These are phyloP conservation scores for Cicer judaicum DNA, from an alignment of 306 rosid genomes.

Conservation along the genomic window DNA sequence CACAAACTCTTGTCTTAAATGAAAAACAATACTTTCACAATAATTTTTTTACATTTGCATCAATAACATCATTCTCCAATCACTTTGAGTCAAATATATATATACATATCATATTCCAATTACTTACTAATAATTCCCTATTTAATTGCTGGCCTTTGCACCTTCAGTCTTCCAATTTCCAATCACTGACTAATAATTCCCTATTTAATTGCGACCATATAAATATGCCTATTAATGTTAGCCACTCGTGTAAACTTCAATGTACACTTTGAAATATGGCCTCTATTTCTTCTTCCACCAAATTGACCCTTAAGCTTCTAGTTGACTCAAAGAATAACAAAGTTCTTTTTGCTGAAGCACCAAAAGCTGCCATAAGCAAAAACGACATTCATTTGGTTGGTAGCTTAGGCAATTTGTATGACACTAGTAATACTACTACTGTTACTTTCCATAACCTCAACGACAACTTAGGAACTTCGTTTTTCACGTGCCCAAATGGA, in stretches of 20 bases:
- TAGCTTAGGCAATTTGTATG: not conserved
- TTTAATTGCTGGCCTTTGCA: too few relatives aligned
- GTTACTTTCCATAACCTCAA: not conserved
- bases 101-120: too few relatives aligned
- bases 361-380: conserved; percentile 44
- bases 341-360: conserved; percentile 59
- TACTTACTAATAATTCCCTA: too few relatives aligned
- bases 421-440: not conserved
- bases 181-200: too few relatives aligned
- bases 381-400: not conserved
- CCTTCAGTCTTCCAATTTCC: too few relatives aligned
- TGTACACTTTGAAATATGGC: conserved; percentile 1
- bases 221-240: not conserved
- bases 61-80: too few relatives aligned
- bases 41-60: too few relatives aligned
- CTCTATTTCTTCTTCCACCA: not conserved
- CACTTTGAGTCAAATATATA: too few relatives aligned
- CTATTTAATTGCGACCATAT: not conserved
- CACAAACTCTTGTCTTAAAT: too few relatives aligned
- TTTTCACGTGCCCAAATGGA: not conserved
- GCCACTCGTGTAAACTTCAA: not conserved
- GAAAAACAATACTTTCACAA: too few relatives aligned
- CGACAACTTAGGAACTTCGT: too few relatives aligned
- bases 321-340: conserved; percentile 43
- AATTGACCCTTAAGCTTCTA: conserved; percentile 48